phyloP scores from a whole-genome alignment of 306 rosid species.

The Sophora flavescens region DNA sequence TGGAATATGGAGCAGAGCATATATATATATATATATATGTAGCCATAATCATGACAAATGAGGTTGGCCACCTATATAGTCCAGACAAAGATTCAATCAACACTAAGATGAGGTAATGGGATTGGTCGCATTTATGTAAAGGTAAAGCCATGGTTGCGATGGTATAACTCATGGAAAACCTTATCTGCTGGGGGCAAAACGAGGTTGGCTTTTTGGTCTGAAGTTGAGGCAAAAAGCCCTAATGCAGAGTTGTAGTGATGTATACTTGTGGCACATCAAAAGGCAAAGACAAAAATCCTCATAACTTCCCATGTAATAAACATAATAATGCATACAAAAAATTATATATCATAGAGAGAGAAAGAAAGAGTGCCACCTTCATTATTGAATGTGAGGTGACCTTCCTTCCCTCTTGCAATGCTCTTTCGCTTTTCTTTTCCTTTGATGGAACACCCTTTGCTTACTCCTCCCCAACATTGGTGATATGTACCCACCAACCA shows the following conservation, averaged over 20 bases:
- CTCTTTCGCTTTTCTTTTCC: conserved; percentile 47
- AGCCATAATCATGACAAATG: conserved; percentile 1
- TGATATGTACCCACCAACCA: conserved; percentile 39
- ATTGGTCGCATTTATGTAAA: conserved; percentile 29
- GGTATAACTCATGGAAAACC: conserved; percentile 40
- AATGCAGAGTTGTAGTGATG: conserved; percentile 45
- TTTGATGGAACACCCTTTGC: conserved; percentile 47
- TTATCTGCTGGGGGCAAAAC: conserved; percentile 53
- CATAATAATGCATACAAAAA: conserved; percentile 28
- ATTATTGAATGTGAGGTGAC: conserved; percentile 61
- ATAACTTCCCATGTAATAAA: conserved; percentile 27
- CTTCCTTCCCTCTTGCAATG: conserved; percentile 51
- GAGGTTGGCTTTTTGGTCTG: conserved; percentile 56
- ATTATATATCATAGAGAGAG: conserved; percentile 36
- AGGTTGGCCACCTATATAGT: conserved; percentile 34
- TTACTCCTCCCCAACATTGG: conserved; percentile 33
- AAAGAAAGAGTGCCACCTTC: conserved; percentile 29
- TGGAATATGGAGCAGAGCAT: background rate
- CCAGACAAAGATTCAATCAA: conserved; percentile 48
- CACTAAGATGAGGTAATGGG: conserved; percentile 36
- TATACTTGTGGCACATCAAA: conserved; percentile 54
- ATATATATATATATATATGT: background rate
- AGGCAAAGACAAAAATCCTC: conserved; percentile 53
- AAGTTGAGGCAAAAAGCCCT: conserved; percentile 45
- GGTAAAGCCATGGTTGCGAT: conserved; percentile 36